A percentile compares a stretch with the other conserved stretches of the same genome.
These are phyloP conservation scores for Suillus subluteus DNA, from an alignment of 768 basidiomycete species.

Conservation along the genomic window DNA sequence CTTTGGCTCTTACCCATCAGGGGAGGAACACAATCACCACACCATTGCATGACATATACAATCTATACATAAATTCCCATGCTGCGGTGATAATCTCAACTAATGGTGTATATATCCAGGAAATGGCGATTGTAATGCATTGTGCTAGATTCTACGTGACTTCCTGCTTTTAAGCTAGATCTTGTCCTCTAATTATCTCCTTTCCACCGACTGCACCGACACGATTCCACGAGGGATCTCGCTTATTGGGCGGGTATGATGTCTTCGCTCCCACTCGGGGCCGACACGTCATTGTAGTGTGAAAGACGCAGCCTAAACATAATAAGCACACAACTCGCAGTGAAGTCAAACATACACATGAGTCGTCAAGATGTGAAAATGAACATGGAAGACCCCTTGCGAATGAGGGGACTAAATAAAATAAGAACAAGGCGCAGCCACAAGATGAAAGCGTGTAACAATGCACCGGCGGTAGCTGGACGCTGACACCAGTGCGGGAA, in stretches of 20 bases:
- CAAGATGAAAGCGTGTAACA: neutral
- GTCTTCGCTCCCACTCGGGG: slow-evolving; percentile 16
- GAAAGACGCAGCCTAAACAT: slow-evolving; percentile 32
- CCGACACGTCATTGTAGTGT: slow-evolving; percentile 26
- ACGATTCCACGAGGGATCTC: neutral
- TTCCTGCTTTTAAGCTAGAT: neutral
- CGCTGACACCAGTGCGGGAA: neutral
- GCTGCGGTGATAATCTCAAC: slow-evolving; percentile 30
- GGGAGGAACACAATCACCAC: slow-evolving; percentile 2
- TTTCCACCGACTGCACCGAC: neutral
- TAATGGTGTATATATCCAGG: slow-evolving; percentile 38
- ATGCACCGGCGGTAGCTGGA: neutral
- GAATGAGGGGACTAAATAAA: neutral
- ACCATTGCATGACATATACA: slow-evolving; percentile 4
- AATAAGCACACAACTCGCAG: neutral
- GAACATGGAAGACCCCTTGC: neutral
- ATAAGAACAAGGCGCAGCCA: neutral
- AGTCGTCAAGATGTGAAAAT: neutral
- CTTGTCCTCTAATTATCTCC: too few species aligned
- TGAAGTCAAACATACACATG: neutral
- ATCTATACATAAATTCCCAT: slow-evolving; percentile 12
- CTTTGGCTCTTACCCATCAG: slow-evolving; percentile 5
- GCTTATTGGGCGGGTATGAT: slow-evolving; percentile 9
- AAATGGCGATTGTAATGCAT: slow-evolving; percentile 25
- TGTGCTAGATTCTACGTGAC: slow-evolving; percentile 4